A percentile compares a stretch with the other conserved stretches of the same genome.
Evolutionary conservation across 768 basidiomycete species (phyloP).

Genomic region (Hygrophoropsis aurantiaca): DNA sequence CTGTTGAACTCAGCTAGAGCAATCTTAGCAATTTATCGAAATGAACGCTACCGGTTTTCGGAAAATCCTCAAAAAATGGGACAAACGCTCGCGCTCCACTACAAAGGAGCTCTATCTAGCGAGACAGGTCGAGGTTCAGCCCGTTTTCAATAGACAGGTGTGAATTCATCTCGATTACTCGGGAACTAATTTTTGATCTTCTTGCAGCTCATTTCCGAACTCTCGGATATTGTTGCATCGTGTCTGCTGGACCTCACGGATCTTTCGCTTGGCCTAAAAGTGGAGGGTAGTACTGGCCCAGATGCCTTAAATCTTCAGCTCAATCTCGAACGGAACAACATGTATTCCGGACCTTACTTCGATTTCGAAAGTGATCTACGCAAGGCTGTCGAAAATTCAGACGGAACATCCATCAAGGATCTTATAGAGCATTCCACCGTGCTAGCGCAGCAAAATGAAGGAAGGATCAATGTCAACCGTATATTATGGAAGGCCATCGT

Average conservation of each 20-base stretch:
- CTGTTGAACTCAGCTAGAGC: constrained; percentile 18
- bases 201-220: constrained; percentile 86
- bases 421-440: constrained; percentile 70
- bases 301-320: constrained; percentile 77
- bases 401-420: constrained; percentile 61
- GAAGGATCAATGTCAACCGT: constrained; percentile 75
- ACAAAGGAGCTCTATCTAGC: constrained; percentile 97
- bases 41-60: constrained; percentile 96
- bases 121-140: constrained; percentile 98
- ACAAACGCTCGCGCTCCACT: constrained; percentile 90
- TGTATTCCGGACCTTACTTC: constrained; percentile 71
- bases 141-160: constrained; percentile 94
- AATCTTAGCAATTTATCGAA: constrained; percentile 87
- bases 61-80: constrained; percentile 98
- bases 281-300: constrained; percentile 76
- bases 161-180: constrained; percentile 17
- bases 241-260: constrained; percentile 80
- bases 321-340: constrained; percentile 53
- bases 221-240: constrained; percentile 88
- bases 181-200: constrained; percentile 11
- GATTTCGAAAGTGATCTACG: constrained; percentile 88
- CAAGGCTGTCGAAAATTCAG: constrained; percentile 67
- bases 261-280: constrained; percentile 69
- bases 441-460: constrained; percentile 58
- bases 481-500: constrained; percentile 93